phyloP scores from a whole-genome alignment of 1,284 basidiomycete genomes.

The Peniophora sp. region DNA sequence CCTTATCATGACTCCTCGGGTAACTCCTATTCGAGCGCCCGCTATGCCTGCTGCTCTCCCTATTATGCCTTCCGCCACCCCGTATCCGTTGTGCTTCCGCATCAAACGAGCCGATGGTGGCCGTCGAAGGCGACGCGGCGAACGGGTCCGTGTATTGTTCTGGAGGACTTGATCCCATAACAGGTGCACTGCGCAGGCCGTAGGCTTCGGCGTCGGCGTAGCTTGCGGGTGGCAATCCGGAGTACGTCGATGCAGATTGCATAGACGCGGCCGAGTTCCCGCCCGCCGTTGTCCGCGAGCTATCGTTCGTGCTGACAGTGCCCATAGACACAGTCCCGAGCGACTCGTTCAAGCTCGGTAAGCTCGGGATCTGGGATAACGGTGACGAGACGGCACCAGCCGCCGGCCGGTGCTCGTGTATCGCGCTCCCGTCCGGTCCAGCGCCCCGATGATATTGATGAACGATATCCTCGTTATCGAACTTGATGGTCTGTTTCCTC shows the following conservation, averaged over 20 bases:
- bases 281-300: background rate
- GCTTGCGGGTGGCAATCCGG: constrained; percentile 5
- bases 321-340: background rate
- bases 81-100: constrained; percentile 11
- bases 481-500: constrained; percentile 63
- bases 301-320: background rate
- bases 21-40: constrained; percentile 20
- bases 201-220: constrained; percentile 10
- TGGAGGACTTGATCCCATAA: constrained; percentile 8
- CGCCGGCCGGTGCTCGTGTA: constrained; percentile 44
- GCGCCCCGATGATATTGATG: constrained; percentile 55
- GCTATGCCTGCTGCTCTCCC: background rate
- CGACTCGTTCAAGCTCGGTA: background rate
- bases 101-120: constrained; percentile 19
- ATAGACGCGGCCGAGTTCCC: background rate
- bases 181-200: constrained; percentile 23
- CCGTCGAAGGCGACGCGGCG: constrained; percentile 22
- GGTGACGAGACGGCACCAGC: constrained; percentile 1
- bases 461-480: constrained; percentile 61
- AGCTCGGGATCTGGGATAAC: background rate
- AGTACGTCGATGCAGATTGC: background rate
- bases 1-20: constrained; percentile 18
- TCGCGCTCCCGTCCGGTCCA: constrained; percentile 32
- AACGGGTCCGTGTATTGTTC: constrained; percentile 22
- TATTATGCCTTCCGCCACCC: constrained; percentile 11